Conservation (phyloP, 1,139 yeast species). For the Spencermartinsiella ligniputridi region DNA sequence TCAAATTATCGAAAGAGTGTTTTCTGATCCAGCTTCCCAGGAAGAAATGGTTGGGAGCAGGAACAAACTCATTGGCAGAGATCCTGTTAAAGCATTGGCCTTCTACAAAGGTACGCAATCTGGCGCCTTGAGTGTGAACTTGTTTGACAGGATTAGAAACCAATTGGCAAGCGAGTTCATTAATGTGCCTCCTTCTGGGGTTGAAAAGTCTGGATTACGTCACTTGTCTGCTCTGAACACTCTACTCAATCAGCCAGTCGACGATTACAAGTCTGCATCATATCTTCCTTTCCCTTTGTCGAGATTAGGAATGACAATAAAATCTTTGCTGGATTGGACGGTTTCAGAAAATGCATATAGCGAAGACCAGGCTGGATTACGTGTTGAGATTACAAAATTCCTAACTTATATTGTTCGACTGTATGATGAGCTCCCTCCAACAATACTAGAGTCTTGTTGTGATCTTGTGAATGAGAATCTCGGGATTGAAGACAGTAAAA, state of each 20-base stretch:
- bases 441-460: conserved; percentile 25
- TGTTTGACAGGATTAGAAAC: conserved; percentile 50
- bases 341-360: conserved; percentile 63
- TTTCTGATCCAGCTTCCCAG: background rate
- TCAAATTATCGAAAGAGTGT: background rate
- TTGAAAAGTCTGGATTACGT: conserved; percentile 32
- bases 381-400: background rate
- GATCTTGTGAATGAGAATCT: conserved; percentile 19
- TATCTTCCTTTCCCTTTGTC: conserved; percentile 18
- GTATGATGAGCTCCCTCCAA: background rate
- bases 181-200: conserved; percentile 37
- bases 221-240: conserved; percentile 49
- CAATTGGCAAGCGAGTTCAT: conserved; percentile 61
- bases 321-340: conserved; percentile 50
- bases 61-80: background rate
- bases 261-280: conserved; percentile 13
- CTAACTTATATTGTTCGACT: background rate
- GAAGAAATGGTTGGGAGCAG: background rate
- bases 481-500: conserved; percentile 15
- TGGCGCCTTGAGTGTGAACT: background rate
- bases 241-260: conserved; percentile 38
- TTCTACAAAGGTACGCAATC: background rate
- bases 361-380: conserved; percentile 34
- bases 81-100: background rate
- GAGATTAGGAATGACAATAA: conserved; percentile 51